Percentiles rank a stretch among this genome's conserved stretches.
These are phyloP conservation scores for Xylariaceae sp. DNA, from an alignment of 2,329 filamentous ascomycete genomes.

Conservation along the genomic window DNA sequence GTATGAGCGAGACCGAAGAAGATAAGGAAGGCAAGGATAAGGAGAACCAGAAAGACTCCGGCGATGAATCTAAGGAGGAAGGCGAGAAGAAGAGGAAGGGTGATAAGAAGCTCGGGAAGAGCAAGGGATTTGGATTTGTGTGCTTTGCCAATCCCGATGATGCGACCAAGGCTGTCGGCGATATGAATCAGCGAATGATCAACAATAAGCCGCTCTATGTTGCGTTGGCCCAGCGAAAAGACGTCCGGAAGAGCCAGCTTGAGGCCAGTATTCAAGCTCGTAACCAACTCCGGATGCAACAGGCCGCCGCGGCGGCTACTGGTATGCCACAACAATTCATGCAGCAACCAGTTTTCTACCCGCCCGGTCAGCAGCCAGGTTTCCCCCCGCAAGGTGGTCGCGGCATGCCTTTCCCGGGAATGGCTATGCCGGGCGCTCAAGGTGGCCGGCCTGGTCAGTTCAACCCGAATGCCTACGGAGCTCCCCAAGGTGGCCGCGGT, in stretches of 20 bases:
- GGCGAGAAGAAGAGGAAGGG: constrained; percentile 65
- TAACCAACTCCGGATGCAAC: constrained; percentile 98
- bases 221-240: constrained; percentile 97
- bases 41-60: constrained; percentile 51
- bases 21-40: constrained; percentile 57
- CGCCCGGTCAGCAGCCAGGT: constrained; percentile 75
- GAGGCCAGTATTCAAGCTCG: constrained; percentile 99
- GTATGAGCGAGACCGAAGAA: constrained; percentile 56
- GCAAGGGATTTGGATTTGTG: constrained; percentile 99
- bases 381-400: constrained; percentile 68
- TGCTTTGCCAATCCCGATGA: constrained; percentile 99
- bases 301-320: constrained; percentile 86
- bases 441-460: constrained; percentile 85
- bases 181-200: constrained; percentile 99
- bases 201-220: constrained; percentile 97
- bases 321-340: constrained; percentile 88
- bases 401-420: constrained; percentile 67
- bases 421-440: constrained; percentile 72
- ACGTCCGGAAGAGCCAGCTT: constrained; percentile 98
- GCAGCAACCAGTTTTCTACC: constrained; percentile 90
- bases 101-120: constrained; percentile 84
- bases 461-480: constrained; percentile 71
- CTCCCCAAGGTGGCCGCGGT: constrained; percentile 85
- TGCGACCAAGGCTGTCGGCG: constrained; percentile 96
- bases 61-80: constrained; percentile 56